Evolutionary conservation across 2,329 filamentous ascomycete species (phyloP).

Genomic region (Phaeosphaeria sp.): DNA sequence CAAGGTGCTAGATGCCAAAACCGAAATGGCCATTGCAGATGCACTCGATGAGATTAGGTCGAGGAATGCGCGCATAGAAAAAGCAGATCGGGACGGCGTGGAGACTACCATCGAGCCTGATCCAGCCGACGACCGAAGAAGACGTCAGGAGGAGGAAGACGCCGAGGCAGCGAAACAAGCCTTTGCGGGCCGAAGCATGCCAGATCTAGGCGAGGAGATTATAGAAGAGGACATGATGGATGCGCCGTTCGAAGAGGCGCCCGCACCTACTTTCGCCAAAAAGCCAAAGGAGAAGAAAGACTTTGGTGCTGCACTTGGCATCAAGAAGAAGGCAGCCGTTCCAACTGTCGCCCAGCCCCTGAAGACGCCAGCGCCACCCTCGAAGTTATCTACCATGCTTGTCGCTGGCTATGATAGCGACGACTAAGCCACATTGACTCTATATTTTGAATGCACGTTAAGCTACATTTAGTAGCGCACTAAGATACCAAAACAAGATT

Average conservation of each 20-base stretch:
- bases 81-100: conserved; percentile 69
- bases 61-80: conserved; percentile 85
- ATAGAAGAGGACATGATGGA: conserved; percentile 54
- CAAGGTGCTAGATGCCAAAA: conserved; percentile 90
- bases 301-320: conserved; percentile 74
- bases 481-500: neutral
- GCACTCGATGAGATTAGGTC: conserved; percentile 93
- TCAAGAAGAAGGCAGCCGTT: conserved; percentile 63
- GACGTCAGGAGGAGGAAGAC: conserved; percentile 78
- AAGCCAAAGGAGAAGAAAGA: conserved; percentile 90
- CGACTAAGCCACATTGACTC: conserved; percentile 11
- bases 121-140: conserved; percentile 62
- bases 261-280: conserved; percentile 70
- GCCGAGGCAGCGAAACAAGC: conserved; percentile 80
- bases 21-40: conserved; percentile 96
- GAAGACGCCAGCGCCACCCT: conserved; percentile 20
- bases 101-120: conserved; percentile 61
- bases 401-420: conserved; percentile 41
- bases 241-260: conserved; percentile 27
- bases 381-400: conserved; percentile 31
- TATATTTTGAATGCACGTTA: neutral
- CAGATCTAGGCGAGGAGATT: conserved; percentile 60
- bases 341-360: conserved; percentile 12
- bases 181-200: conserved; percentile 62
- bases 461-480: neutral